These are phyloP conservation scores for Eucalyptus sp. DNA, from an alignment of 345 rosid species.

Conservation along the genomic window DNA sequence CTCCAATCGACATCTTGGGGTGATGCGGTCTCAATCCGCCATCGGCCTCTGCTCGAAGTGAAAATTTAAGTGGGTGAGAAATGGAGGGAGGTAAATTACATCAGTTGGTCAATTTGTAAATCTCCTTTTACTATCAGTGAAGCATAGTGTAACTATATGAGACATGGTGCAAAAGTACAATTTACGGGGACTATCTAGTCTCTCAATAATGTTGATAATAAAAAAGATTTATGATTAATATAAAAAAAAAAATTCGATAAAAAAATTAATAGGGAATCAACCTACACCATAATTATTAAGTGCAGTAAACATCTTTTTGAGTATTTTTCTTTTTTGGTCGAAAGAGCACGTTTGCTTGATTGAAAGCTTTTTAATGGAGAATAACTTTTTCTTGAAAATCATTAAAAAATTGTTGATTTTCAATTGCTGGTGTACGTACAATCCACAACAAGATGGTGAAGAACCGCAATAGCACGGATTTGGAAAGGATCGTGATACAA, in stretches of 20 bases:
- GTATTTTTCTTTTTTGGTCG: not conserved
- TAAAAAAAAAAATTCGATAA: too few relatives aligned
- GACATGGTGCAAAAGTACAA: not conserved
- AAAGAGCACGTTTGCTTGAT: too few relatives aligned
- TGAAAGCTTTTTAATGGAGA: too few relatives aligned
- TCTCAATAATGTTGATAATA: not conserved
- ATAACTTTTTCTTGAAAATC: not conserved
- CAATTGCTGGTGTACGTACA: too few relatives aligned
- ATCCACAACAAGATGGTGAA: too few relatives aligned
- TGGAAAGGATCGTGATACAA: too few relatives aligned
- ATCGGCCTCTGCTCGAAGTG: not conserved
- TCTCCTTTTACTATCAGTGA: not conserved
- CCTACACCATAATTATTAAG: not conserved
- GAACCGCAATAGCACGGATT: rapidly evolving
- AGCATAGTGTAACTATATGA: not conserved
- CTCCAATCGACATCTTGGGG: not conserved
- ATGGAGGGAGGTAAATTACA: not conserved
- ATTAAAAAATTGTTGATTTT: too few relatives aligned
- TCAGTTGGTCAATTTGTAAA: rapidly evolving
- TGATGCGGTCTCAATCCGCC: not conserved
- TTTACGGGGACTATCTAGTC: not conserved
- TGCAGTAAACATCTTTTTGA: too few relatives aligned
- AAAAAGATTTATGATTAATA: too few relatives aligned
- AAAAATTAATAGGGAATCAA: not conserved
- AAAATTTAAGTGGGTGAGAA: not conserved